These are phyloP conservation scores for Crucibulum laeve DNA, from an alignment of 768 basidiomycete species.

Conservation along the genomic window DNA sequence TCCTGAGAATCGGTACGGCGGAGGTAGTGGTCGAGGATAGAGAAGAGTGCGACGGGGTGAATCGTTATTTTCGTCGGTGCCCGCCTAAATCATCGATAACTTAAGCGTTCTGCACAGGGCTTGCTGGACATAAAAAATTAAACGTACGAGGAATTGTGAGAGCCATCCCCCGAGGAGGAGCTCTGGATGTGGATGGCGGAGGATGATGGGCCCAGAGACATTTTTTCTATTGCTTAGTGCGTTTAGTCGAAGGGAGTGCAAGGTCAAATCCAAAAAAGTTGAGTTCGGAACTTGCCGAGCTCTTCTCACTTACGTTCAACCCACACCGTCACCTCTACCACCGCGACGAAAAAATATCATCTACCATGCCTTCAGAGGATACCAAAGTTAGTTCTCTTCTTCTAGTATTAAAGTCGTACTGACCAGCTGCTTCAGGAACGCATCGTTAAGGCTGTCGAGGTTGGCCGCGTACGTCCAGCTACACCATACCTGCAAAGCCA, in stretches of 20 bases:
- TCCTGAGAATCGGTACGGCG: conserved; percentile 77
- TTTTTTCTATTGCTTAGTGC: conserved; percentile 20
- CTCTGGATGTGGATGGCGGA: conserved; percentile 47
- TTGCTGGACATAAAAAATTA: neutral
- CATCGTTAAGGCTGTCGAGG: conserved; percentile 74
- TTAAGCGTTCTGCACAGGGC: too few species aligned
- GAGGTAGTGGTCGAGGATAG: conserved; percentile 95
- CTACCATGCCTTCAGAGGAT: conserved; percentile 82
- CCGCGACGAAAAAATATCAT: conserved; percentile 14
- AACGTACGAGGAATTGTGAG: conserved; percentile 35
- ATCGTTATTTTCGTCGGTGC: conserved; percentile 73
- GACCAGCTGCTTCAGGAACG: conserved; percentile 56
- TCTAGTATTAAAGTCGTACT: neutral
- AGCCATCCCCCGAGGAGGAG: conserved; percentile 22
- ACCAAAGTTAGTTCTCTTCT: conserved; percentile 57
- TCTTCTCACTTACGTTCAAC: conserved; percentile 14
- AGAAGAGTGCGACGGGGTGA: conserved; percentile 89
- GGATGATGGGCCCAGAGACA: conserved; percentile 46
- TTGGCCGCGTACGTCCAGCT: conserved; percentile 73
- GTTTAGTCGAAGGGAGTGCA: conserved; percentile 9
- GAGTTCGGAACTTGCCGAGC: conserved; percentile 32
- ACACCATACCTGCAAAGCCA: neutral
- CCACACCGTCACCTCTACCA: conserved; percentile 13
- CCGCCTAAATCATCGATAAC: conserved; percentile 48
- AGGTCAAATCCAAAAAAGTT: conserved; percentile 24